Percentiles rank a stretch among this genome's conserved stretches.
Evolutionary conservation across 2,329 filamentous ascomycete species (phyloP).

Genomic region (Colletotrichum zoysiae): DNA sequence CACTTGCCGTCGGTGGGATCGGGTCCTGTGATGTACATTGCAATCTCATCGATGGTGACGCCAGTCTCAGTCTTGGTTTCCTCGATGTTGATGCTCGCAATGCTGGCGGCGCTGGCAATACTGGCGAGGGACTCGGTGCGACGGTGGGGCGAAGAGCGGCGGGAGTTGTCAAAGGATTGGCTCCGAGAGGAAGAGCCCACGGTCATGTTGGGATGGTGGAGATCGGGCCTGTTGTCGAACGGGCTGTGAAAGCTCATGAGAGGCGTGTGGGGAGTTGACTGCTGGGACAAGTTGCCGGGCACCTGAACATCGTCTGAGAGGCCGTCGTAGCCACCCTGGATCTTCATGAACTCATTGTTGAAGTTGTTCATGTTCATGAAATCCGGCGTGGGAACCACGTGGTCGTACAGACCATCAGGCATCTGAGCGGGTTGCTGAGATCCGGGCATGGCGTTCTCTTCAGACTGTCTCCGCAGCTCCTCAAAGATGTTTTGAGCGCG

Average conservation of each 20-base stretch:
- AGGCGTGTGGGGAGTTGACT: conserved; percentile 65
- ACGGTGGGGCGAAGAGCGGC: conserved; percentile 58
- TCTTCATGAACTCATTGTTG: conserved; percentile 58
- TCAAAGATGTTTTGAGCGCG: conserved; percentile 67
- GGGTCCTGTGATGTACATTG: conserved; percentile 78
- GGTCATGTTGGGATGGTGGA: conserved; percentile 48
- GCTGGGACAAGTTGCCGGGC: conserved; percentile 64
- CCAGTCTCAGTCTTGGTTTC: conserved; percentile 82
- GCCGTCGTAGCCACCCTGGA: conserved; percentile 51
- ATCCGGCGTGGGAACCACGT: conserved; percentile 66
- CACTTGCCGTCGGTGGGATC: conserved; percentile 82
- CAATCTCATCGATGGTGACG: conserved; percentile 87
- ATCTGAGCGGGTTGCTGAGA: conserved; percentile 36
- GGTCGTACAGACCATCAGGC: conserved; percentile 59
- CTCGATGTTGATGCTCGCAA: conserved; percentile 73
- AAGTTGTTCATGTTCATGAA: conserved; percentile 68
- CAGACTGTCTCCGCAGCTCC: conserved; percentile 68
- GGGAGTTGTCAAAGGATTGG: conserved; percentile 45
- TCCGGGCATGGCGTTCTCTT: conserved; percentile 58
- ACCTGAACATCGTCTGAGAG: conserved; percentile 53
- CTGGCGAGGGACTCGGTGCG: conserved; percentile 72
- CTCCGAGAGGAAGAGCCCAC: conserved; percentile 45
- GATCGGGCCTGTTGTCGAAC: conserved; percentile 60
- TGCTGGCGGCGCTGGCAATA: conserved; percentile 69
- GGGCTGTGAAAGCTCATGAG: conserved; percentile 58